Conservation (phyloP, 192 early-diverging fungal species). For the Backusella luteola region DNA sequence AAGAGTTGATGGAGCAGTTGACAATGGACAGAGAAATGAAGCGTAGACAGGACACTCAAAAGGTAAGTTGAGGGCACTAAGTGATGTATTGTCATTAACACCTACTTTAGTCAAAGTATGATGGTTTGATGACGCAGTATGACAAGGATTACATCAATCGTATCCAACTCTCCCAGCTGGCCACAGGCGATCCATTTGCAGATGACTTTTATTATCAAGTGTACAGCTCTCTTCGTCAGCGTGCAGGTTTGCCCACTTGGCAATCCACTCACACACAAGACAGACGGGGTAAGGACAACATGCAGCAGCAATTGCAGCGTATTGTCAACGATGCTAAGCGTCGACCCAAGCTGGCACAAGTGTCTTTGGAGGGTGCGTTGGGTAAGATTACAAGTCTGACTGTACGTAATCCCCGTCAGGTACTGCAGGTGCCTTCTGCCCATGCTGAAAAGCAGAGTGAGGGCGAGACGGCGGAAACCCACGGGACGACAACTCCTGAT, state of each 20-base stretch:
- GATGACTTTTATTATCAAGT: slow-evolving; percentile 98
- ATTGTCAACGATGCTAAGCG: slow-evolving; percentile 91
- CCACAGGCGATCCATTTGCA: slow-evolving; percentile 86
- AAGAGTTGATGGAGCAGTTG: slow-evolving; percentile 6
- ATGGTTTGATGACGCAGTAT: slow-evolving; percentile 87
- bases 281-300: slow-evolving; percentile 49
- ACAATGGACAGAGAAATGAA: slow-evolving; percentile 36
- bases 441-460: slow-evolving; percentile 8
- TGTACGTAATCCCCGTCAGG: slow-evolving; percentile 85
- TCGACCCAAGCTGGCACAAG: slow-evolving; percentile 79
- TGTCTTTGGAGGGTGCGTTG: slow-evolving; percentile 92
- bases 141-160: slow-evolving; percentile 95
- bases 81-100: background rate
- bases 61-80: background rate
- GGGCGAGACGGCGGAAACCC: background rate
- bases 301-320: slow-evolving; percentile 96
- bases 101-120: slow-evolving; percentile 66
- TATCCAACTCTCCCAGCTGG: slow-evolving; percentile 94
- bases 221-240: slow-evolving; percentile 70
- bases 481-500: no score
- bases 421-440: slow-evolving; percentile 56
- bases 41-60: slow-evolving; percentile 33
- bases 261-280: slow-evolving; percentile 31
- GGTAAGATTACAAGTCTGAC: slow-evolving; percentile 93
- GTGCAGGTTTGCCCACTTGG: slow-evolving; percentile 38